These are phyloP conservation scores for Coprinopsis cinerea DNA, from an alignment of 768 basidiomycete genomes.

Conservation along the genomic window DNA sequence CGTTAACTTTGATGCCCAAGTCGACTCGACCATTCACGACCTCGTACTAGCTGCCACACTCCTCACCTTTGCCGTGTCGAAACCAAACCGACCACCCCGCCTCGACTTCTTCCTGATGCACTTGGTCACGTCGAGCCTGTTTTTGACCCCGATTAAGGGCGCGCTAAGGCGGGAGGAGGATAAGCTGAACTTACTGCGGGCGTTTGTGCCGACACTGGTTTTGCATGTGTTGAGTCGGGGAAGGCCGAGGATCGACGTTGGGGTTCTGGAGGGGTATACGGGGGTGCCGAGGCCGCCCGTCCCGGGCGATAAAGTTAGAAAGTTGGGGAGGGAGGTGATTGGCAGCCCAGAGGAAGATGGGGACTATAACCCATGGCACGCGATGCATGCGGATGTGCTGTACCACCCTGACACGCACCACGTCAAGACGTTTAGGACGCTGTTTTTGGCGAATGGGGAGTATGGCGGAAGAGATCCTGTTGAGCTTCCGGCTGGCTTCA, in stretches of 20 bases:
- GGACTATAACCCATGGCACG: conserved; percentile 48
- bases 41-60: conserved; percentile 42
- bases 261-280: conserved; percentile 41
- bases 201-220: conserved; percentile 33
- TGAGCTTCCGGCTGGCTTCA: conserved; percentile 38
- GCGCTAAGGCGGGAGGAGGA: conserved; percentile 26
- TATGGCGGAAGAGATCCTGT: conserved; percentile 37
- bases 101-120: conserved; percentile 61
- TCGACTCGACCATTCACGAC: conserved; percentile 43
- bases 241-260: conserved; percentile 45
- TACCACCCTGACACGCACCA: conserved; percentile 51
- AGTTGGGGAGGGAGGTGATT: conserved; percentile 19
- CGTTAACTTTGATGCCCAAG: conserved; percentile 26
- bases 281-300: conserved; percentile 35
- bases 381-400: conserved; percentile 36
- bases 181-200: conserved; percentile 41
- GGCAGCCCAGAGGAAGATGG: conserved; percentile 31
- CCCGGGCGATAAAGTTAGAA: background rate
- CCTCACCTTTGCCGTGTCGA: conserved; percentile 42
- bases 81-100: conserved; percentile 39
- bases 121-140: conserved; percentile 45
- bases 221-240: conserved; percentile 35
- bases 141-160: conserved; percentile 38
- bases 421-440: conserved; percentile 42
- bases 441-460: conserved; percentile 41